Evolutionary conservation across 495 filamentous ascomycete genomes (phyloP), one percentile per base, ranked within the genome.

Genomic region (Pseudevernia furfuracea): DNA sequence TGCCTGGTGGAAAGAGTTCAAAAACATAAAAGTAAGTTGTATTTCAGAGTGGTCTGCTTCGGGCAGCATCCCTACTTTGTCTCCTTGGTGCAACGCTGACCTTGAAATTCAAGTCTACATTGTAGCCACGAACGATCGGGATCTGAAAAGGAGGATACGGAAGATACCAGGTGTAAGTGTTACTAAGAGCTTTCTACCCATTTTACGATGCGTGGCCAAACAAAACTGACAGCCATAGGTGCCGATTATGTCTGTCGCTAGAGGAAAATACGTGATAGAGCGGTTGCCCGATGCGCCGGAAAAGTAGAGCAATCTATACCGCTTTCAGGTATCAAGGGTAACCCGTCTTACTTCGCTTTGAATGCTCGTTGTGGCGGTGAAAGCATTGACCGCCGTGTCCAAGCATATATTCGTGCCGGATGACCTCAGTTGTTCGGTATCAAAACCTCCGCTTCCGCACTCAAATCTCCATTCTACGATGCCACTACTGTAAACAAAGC

Each of bases 241-340:
- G 7, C 80, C 80, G 30, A 85, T 88, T 48, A 81, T 88, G 80
- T 85, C 81, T 70, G 89, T 92, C 30, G 86, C 86, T 23, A 81
- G 86, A 67, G 90, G 86, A 23, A 96, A 96, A 75, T 97, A 96
- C 76, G 87, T 90, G 34, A 92, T 98, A 71, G 93, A 97, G 78
- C 82, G 91, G 67, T 77, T 97, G 43, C 93, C 92, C 1, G 89
- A 92, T 72, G 89, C 90, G 62, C 85, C 87, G 59, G 83, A 85
- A 69, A 82, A 81, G 68, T 63, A 63, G 14, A 43, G 41, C 14
- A 1, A 28, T 36, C 10, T 34, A 23, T 11, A 28, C n/a, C 0
- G 11, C 30, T 25, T 12, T 25, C 14, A 21, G 15, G 28, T 23
- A 12, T 28, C 34, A 9, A 52, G 43, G 43, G 44, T 4, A 52